Evolutionary conservation across 257 asterid genomes (phyloP), one percentile per base, ranked within the genome.

Genomic region (Plantago ovata): DNA sequence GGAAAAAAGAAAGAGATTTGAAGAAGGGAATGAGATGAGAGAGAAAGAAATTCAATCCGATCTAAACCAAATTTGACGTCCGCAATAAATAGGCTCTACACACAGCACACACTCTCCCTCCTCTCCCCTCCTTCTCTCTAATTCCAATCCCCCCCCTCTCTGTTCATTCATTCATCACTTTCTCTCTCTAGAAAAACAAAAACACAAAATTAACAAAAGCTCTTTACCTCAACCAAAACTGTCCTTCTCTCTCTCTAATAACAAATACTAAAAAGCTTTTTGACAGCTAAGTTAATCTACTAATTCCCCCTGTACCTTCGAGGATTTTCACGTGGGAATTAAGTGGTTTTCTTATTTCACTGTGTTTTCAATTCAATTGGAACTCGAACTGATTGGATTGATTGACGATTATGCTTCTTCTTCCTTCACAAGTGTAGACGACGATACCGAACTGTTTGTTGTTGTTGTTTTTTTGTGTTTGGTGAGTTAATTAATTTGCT

Each of bases 61-160:
- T 77, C 66, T 66, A 79, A 79, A 79, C 50, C 58, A 58, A 36
- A 14, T 79, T 84, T 84, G 89, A 79, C 84, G 87, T 84, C 94
- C 89, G 89, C 75, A 64, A 73, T 72, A 73, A 73, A 75, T 66
- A 50, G 75, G 72, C 72, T 53, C 71, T 16, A 69, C 72, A 57
- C 75, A 69, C 75, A 15, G 40, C 70, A 63, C 73, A 42, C 71
- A 44, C 65, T 33, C 57, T 61, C 65, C 65, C 78, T 58, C 61
- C 65, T 64, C 76, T 46, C 73, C 67, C 45, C n/a, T 76, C 86
- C 76, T 79, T 79, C 81, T 81, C 84, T 77, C 76, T 72, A 69
- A 64, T 28, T n/a, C n/a, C n/a, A n/a, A n/a, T n/a, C n/a, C n/a
- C n/a, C n/a, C n/a, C n/a, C n/a, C 36, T 28, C 36, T 28, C 36